phyloP scores from a whole-genome alignment of 2,329 filamentous ascomycete species.

The Xylaria sp. region DNA sequence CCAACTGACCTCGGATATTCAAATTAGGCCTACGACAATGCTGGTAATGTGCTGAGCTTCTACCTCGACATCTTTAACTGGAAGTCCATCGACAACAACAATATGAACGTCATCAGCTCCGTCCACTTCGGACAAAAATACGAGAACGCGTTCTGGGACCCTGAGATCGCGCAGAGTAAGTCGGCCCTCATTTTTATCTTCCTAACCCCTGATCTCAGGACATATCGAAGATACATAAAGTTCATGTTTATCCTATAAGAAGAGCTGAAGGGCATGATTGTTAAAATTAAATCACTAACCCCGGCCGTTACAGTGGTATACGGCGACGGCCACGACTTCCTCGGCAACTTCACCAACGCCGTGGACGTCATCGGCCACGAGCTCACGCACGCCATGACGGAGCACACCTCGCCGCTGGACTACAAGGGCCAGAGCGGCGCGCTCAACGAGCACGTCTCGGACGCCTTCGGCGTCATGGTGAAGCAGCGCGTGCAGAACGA shows the following conservation, averaged over 20 bases:
- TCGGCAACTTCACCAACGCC: constrained; percentile 63
- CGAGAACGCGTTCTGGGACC: constrained; percentile 67
- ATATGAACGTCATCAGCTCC: constrained; percentile 61
- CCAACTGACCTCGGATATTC: not conserved
- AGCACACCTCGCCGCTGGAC: constrained; percentile 61
- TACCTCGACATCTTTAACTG: constrained; percentile 62
- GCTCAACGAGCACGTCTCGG: constrained; percentile 67
- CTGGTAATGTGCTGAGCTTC: constrained; percentile 61
- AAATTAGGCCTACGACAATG: constrained; percentile 59
- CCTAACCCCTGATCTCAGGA: too few species aligned
- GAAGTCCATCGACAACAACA: constrained; percentile 64
- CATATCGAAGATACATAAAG: too few species aligned
- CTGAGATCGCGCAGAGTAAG: constrained; percentile 56
- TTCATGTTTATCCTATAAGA: not conserved
- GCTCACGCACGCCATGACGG: constrained; percentile 65
- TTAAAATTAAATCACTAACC: not conserved
- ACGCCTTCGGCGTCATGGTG: constrained; percentile 68
- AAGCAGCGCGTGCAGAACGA: constrained; percentile 64
- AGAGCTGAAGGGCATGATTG: not conserved
- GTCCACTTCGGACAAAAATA: constrained; percentile 63
- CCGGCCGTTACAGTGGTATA: constrained; percentile 58
- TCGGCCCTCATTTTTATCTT: not conserved
- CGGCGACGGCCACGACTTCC: constrained; percentile 64
- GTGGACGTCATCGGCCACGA: constrained; percentile 69
- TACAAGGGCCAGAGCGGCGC: constrained; percentile 65